phyloP scores from a whole-genome alignment of 2,329 filamentous ascomycete species.

The Sclerotinia subarctica region DNA sequence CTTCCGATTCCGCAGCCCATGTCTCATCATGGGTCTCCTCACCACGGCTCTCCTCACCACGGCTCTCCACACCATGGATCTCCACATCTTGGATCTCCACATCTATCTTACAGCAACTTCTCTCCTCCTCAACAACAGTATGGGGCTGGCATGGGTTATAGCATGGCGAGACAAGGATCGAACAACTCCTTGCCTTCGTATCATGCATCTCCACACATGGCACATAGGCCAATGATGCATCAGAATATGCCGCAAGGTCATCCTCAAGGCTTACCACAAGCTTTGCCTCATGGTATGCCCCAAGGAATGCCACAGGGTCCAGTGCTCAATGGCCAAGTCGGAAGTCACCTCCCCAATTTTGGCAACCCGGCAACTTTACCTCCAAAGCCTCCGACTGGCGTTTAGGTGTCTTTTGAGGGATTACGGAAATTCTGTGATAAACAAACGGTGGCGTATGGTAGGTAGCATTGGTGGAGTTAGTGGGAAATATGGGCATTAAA shows the following conservation, averaged over 20 bases:
- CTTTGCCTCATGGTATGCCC: conserved; percentile 30
- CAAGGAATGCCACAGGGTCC: conserved; percentile 32
- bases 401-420: conserved; percentile 30
- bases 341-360: conserved; percentile 54
- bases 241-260: conserved; percentile 35
- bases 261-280: conserved; percentile 31
- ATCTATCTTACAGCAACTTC: conserved; percentile 44
- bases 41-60: conserved; percentile 38
- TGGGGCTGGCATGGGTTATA: conserved; percentile 38
- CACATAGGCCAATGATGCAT: conserved; percentile 39
- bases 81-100: conserved; percentile 44
- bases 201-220: conserved; percentile 40
- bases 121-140: conserved; percentile 37
- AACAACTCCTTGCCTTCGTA: conserved; percentile 40
- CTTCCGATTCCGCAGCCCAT: conserved; percentile 45
- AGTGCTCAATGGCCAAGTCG: conserved; percentile 35
- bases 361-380: conserved; percentile 53
- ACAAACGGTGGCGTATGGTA: conserved; percentile 38
- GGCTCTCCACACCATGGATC: conserved; percentile 38
- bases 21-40: conserved; percentile 37
- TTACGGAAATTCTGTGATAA: conserved; percentile 32
- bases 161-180: conserved; percentile 40
- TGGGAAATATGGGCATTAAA: conserved; percentile 34
- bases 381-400: conserved; percentile 50
- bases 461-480: conserved; percentile 40